A percentile compares a stretch with the other conserved stretches of the same genome.
Evolutionary conservation across 257 asterid species (phyloP).

Genomic region (Solanum infundibuliforme): DNA sequence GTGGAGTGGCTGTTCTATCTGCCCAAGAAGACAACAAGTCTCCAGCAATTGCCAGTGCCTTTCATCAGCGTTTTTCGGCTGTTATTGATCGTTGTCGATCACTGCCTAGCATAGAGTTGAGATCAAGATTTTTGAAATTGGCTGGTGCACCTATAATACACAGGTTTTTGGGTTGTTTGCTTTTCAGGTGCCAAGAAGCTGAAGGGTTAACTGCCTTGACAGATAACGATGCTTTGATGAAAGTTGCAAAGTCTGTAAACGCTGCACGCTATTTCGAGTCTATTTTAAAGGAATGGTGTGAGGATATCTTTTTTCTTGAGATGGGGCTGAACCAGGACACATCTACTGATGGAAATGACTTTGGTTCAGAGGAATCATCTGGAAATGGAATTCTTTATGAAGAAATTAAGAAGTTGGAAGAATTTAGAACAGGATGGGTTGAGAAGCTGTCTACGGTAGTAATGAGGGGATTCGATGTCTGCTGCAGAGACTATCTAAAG

Average conservation of each 20-base stretch:
- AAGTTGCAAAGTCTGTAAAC: slow-evolving; percentile 72
- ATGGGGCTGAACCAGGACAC: slow-evolving; percentile 43
- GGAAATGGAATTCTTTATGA: slow-evolving; percentile 36
- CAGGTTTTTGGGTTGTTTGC: slow-evolving; percentile 43
- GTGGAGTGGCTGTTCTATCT: slow-evolving; percentile 24
- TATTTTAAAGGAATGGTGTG: slow-evolving; percentile 57
- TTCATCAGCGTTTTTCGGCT: slow-evolving; percentile 42
- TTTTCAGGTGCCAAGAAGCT: slow-evolving; percentile 86
- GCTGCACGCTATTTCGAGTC: slow-evolving; percentile 47
- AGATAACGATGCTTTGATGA: slow-evolving; percentile 57
- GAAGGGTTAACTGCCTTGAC: slow-evolving; percentile 92
- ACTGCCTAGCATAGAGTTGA: slow-evolving; percentile 54
- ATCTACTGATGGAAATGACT: slow-evolving; percentile 5
- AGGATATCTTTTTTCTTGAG: slow-evolving; percentile 81
- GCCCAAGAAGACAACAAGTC: slow-evolving; percentile 61
- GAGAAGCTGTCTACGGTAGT: slow-evolving; percentile 79
- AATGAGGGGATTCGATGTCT: slow-evolving; percentile 73
- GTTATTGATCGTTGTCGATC: slow-evolving; percentile 72
- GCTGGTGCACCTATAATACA: slow-evolving; percentile 46
- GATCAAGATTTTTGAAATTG: slow-evolving; percentile 61
- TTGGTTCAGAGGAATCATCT: slow-evolving; percentile 14
- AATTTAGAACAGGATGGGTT: slow-evolving; percentile 65
- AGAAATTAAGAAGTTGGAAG: slow-evolving; percentile 41
- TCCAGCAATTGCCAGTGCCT: slow-evolving; percentile 49
- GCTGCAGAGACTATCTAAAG: slow-evolving; percentile 67